Base-by-base conservation (phyloP, 352 stramenopile species). In the Phytophthora citrophthora region DNA sequence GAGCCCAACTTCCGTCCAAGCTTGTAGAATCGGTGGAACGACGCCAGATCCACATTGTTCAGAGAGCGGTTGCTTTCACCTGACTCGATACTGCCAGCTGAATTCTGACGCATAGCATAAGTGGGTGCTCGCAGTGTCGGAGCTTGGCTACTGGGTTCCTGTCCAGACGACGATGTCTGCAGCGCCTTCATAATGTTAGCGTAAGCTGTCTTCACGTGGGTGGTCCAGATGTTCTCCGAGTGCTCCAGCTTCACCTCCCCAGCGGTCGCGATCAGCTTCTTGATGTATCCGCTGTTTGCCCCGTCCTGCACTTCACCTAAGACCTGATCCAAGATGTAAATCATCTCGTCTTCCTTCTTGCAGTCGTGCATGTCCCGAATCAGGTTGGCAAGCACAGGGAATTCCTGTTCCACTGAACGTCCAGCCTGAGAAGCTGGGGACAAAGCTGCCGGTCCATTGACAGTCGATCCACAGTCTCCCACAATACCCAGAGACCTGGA, bases 1-100 rank as follows among this genome's bases (percentile, higher is more conserved):
- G 81, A 89, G 1, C 92, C 92, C 7, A 98, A 76, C 64, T 95
- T 90, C 5, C 86, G 77, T 10, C 88, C 89, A 16, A 98, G 71
- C 53, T 91, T 91, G 74, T 94, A 94, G 27, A 82, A 79, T 24
- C 70, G 64, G 45, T 92, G 81, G 63, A 94, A 94, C 36, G 82
- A 89, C 6, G 51, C 51, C 20, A 59, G 7, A 23, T 74, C 67
- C 27, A 71, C 50, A n/a, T 57, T 66, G 18, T 59, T 70, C 60
- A 77, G 52, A 11, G 70, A 77, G 4, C 56, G 70, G 23, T 55
- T 72, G 47, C 70, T 77, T 7, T 48, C 64, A 26, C 54, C 43
- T 9, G 64, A 88, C 36, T 79, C 65, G 2, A 72, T 71, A 23
- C 80, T 79, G 7, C 43, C 79, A 32, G 75, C 81, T 34, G 77